Base-by-base conservation (phyloP, 768 basidiomycete genomes). In the Tubosaeta brunneosetosa region DNA sequence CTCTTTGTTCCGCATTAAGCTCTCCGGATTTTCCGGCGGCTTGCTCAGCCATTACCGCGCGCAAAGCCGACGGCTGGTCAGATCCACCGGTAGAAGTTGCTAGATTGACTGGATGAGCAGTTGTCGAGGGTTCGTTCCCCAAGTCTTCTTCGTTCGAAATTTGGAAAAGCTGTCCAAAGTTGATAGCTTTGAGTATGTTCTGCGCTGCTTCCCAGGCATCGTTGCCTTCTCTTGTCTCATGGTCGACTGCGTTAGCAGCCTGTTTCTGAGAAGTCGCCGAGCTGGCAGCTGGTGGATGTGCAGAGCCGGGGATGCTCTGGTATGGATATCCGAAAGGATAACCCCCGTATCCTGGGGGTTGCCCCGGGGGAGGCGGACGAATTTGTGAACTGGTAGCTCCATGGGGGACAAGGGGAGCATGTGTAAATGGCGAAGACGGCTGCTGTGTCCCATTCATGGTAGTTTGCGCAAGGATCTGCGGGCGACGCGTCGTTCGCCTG, bases 201-300 rank as follows among this genome's bases (percentile, higher is more conserved):
- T 88, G 85, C 8, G 87, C 87, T 1, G 87, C 86, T 62, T 86
- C 82, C 77, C 86, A 88, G 12, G 85, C 84, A 53, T 86, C 83
- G 53, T 73, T 74, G n/a, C 73, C 74, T 43, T 78, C 75, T 14
- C 61, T 73, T 10, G 59, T 64, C 45, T 74, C 73, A 14, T 72
- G 70, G 29, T 61, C 57, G 56, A 55, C 22, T 22, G 44, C 17
- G 8, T 51, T 51, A 19, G 44, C 6, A 12, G 46, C 22, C 41
- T 56, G 68, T 43, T 49, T 59, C 41, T 53, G 62, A 27, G 56
- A 51, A 32, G 56, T 13, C 17, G 31, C 47, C 12, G 33, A 44
- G 4, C 36, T 17, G 37, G 49, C 11, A 27, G 19, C 32, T 3
- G 52, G 22, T 11, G 32, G 8, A 26, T 38, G 54, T 6, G 31